Evolutionary conservation across 208 protist species (phyloP).

Genomic region (Wallacemonas sp.): DNA sequence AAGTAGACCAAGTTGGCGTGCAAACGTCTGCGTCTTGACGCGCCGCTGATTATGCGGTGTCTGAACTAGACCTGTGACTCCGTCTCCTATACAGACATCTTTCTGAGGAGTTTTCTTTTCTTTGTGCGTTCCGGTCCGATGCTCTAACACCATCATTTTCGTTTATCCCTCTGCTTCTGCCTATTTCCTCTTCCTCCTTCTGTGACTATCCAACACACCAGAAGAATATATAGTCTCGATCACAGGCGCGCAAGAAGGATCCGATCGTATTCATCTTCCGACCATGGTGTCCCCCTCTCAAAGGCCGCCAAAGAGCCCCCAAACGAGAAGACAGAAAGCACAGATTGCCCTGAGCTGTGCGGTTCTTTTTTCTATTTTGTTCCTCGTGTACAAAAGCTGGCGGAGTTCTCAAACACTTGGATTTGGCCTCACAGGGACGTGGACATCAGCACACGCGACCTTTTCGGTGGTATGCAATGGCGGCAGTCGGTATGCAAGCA

Average conservation of each 20-base stretch:
- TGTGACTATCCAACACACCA: too few species aligned
- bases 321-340: neutral
- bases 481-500: neutral
- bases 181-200: too few species aligned
- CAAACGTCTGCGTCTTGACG: too few species aligned
- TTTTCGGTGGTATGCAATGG: neutral
- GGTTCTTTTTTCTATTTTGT: conserved; percentile 29
- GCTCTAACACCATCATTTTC: too few species aligned
- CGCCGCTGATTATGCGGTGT: too few species aligned
- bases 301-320: neutral
- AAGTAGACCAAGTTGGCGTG: too few species aligned
- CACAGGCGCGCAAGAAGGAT: neutral
- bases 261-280: neutral
- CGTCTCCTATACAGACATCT: too few species aligned
- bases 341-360: conserved; percentile 1
- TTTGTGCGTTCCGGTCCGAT: too few species aligned
- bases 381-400: conserved; percentile 37
- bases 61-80: too few species aligned
- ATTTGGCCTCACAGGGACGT: conserved; percentile 26
- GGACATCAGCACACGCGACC: conserved; percentile 23
- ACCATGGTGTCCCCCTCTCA: neutral
- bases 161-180: too few species aligned
- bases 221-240: too few species aligned
- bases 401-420: conserved; percentile 32
- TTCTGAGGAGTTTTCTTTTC: too few species aligned